A percentile compares a stretch with the other conserved stretches of the same genome.
Evolutionary conservation across 768 basidiomycete genomes (phyloP).

Genomic region (Hypholoma sublateritium): DNA sequence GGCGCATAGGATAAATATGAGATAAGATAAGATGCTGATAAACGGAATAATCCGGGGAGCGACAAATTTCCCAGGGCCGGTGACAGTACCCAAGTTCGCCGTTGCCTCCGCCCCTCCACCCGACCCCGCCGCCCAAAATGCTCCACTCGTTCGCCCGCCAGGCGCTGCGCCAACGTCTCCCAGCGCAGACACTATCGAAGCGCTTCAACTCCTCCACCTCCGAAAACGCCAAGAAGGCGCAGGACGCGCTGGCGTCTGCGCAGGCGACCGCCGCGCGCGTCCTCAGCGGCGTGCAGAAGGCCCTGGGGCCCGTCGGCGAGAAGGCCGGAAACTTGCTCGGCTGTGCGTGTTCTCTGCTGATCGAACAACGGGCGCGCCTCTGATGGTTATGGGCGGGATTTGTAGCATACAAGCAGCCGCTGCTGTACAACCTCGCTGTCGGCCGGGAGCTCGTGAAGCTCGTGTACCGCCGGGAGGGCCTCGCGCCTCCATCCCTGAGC

Average conservation of each 20-base stretch:
- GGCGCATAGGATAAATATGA: neutral
- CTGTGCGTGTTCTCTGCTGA: slow-evolving; percentile 24
- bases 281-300: slow-evolving; percentile 48
- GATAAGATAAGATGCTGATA: slow-evolving; percentile 16
- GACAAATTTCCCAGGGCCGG: slow-evolving; percentile 16
- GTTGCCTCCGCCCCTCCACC: slow-evolving; percentile 8
- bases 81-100: neutral
- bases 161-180: slow-evolving; percentile 20
- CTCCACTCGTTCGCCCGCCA: slow-evolving; percentile 31
- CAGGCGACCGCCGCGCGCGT: slow-evolving; percentile 58
- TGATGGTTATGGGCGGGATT: neutral
- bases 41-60: slow-evolving; percentile 12
- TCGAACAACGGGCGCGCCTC: neutral
- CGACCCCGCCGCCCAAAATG: slow-evolving; percentile 9
- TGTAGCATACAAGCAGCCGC: slow-evolving; percentile 70
- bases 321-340: slow-evolving; percentile 57
- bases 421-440: slow-evolving; percentile 79
- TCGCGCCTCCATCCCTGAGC: slow-evolving; percentile 65
- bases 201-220: slow-evolving; percentile 46
- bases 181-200: slow-evolving; percentile 21
- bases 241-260: slow-evolving; percentile 59
- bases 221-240: slow-evolving; percentile 64
- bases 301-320: slow-evolving; percentile 47
- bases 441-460: slow-evolving; percentile 74
- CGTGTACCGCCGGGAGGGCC: slow-evolving; percentile 69